Percentiles rank a stretch among this genome's conserved stretches.
Evolutionary conservation across 108 stramenopile genomes (phyloP).

Genomic region (Schizochytrium sp.): DNA sequence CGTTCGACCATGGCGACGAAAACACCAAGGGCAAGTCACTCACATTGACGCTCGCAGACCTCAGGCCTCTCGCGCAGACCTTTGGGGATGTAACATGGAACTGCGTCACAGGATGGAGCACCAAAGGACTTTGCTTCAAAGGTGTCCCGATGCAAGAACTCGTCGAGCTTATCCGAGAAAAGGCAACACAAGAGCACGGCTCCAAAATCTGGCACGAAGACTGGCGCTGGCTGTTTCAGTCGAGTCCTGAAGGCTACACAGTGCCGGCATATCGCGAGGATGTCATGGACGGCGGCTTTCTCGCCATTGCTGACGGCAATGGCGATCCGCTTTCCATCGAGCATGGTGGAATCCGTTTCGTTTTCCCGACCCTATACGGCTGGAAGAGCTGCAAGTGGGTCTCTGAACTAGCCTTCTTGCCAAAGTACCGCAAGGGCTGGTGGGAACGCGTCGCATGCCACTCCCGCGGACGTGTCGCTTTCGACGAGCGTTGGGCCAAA

Average conservation of each 20-base stretch:
- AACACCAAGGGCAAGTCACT: not conserved
- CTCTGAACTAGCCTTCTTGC: not conserved
- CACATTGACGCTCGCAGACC: not conserved
- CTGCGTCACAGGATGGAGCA: not conserved
- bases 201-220: not conserved
- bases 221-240: not conserved
- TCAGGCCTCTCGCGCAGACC: not conserved
- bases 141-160: not conserved
- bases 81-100: not conserved
- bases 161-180: not conserved
- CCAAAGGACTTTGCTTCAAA: not conserved
- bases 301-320: not conserved
- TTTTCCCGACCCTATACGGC: not conserved
- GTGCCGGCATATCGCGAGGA: not conserved
- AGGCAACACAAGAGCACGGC: not conserved
- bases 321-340: not conserved
- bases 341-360: not conserved
- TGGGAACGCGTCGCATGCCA: not conserved
- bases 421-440: not conserved
- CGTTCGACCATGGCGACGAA: not conserved
- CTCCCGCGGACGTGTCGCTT: not conserved
- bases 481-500: not conserved
- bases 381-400: slow-evolving; percentile 4
- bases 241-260: not conserved
- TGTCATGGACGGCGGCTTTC: not conserved